Percentiles rank a stretch among this genome's conserved stretches.
These are phyloP conservation scores for Naematelia encephala DNA, from an alignment of 768 basidiomycete genomes.

Conservation along the genomic window DNA sequence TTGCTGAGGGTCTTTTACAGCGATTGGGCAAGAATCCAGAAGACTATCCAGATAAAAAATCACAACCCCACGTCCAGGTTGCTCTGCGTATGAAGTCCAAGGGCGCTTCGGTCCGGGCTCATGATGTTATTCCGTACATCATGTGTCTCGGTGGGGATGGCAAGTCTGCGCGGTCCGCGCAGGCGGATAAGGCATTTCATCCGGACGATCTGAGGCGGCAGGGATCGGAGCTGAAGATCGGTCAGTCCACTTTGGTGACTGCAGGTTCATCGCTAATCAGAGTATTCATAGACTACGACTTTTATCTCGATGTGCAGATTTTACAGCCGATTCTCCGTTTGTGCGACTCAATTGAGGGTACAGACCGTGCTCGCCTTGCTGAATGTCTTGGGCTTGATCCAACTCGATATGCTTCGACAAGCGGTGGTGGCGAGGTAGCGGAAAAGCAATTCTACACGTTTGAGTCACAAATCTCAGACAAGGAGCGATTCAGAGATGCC, in stretches of 20 bases:
- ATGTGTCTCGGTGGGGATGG: conserved; percentile 75
- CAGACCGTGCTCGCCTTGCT: conserved; percentile 83
- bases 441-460: conserved; percentile 72
- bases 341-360: conserved; percentile 95
- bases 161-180: conserved; percentile 66
- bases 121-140: conserved; percentile 94
- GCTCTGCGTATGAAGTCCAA: conserved; percentile 83
- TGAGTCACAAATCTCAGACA: conserved; percentile 84
- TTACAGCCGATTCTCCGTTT: conserved; percentile 91
- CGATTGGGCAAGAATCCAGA: conserved; percentile 94
- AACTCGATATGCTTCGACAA: conserved; percentile 22
- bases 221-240: conserved; percentile 66
- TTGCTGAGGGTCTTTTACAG: conserved; percentile 52
- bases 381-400: conserved; percentile 76
- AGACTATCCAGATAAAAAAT: conserved; percentile 93
- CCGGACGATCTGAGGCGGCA: conserved; percentile 83
- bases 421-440: conserved; percentile 49
- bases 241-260: conserved; percentile 52
- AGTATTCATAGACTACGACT: conserved; percentile 70
- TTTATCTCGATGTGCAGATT: conserved; percentile 86
- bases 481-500: conserved; percentile 77
- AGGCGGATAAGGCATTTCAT: conserved; percentile 87
- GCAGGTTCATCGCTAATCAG: not conserved
- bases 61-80: conserved; percentile 94
- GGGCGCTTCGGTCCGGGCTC: conserved; percentile 72